Conservation (phyloP, 192 early-diverging fungal genomes). For the Oehlia diaphana region DNA sequence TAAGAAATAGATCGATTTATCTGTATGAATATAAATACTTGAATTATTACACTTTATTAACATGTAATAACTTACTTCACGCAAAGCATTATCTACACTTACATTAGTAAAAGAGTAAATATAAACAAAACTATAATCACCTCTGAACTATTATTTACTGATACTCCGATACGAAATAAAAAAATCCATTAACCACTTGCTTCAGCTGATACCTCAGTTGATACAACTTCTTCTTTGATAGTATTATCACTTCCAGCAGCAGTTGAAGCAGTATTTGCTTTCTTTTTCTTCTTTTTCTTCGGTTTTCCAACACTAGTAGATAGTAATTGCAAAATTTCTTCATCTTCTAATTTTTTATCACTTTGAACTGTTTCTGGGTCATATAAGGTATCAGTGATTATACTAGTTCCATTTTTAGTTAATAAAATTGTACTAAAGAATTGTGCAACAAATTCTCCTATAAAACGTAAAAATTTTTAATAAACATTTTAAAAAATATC, state of each 20-base stretch:
- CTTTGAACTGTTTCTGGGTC: constrained; percentile 77
- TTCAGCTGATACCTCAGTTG: not conserved
- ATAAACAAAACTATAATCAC: too few species aligned
- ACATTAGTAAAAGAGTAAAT: too few species aligned
- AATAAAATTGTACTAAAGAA: constrained; percentile 91
- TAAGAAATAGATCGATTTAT: too few species aligned
- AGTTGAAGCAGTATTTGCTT: constrained; percentile 41
- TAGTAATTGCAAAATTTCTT: constrained; percentile 75
- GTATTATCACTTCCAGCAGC: not conserved
- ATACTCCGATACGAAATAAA: too few species aligned
- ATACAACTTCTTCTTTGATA: constrained; percentile 20
- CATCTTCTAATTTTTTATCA: constrained; percentile 84
- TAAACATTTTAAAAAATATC: not conserved
- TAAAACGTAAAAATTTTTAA: not conserved
- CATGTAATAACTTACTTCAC: too few species aligned
- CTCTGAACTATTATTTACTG: too few species aligned
- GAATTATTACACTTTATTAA: too few species aligned
- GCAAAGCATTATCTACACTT: too few species aligned
- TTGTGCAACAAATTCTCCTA: constrained; percentile 79
- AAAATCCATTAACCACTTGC: not conserved
- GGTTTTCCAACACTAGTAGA: constrained; percentile 46
- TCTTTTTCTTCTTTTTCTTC: constrained; percentile 55
- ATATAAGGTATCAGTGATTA: constrained; percentile 78
- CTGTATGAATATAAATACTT: too few species aligned
- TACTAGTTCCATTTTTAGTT: constrained; percentile 82